A percentile compares a stretch with the other conserved stretches of the same genome.
phyloP scores from a whole-genome alignment of 495 filamentous ascomycete species.

The Daldinia decipiens region DNA sequence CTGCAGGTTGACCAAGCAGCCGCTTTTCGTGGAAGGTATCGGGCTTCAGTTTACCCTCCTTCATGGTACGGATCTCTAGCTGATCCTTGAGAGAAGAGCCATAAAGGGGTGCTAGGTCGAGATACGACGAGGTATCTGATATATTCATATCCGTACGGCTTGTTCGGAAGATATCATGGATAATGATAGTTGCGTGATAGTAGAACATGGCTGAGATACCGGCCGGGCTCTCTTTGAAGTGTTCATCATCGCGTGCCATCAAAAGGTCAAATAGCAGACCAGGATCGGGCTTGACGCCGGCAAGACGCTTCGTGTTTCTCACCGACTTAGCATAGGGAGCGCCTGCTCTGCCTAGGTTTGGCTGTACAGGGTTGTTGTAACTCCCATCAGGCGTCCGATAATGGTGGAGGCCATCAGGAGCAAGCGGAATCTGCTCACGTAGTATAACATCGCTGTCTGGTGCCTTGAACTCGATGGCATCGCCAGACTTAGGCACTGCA shows the following conservation, averaged over 20 bases:
- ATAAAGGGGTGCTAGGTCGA: conserved; percentile 83
- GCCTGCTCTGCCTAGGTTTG: too few relatives aligned
- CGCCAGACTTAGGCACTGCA: conserved; percentile 18
- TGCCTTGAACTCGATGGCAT: conserved; percentile 47
- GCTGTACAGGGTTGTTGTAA: too few relatives aligned
- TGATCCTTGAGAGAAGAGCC: conserved; percentile 78
- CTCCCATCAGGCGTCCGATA: conserved; percentile 41
- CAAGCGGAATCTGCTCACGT: conserved; percentile 48
- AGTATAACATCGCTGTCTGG: conserved; percentile 52
- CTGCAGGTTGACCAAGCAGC: too few relatives aligned
- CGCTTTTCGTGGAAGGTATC: conserved; percentile 55
- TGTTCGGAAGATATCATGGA: conserved; percentile 70
- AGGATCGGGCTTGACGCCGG: conserved; percentile 58
- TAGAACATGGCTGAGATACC: conserved; percentile 85
- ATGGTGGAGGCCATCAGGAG: conserved; percentile 56
- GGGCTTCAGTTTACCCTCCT: conserved; percentile 79
- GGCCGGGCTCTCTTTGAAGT: conserved; percentile 72
- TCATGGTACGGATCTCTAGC: conserved; percentile 72
- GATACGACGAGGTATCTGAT: conserved; percentile 74
- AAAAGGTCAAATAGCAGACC: conserved; percentile 78
- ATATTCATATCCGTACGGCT: conserved; percentile 48
- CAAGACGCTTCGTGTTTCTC: too few relatives aligned
- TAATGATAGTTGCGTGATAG: conserved; percentile 84
- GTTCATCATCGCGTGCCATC: conserved; percentile 66
- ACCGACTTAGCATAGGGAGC: too few relatives aligned